A percentile compares a stretch with the other conserved stretches of the same genome.
These are phyloP conservation scores for Ganoderma sp. DNA, from an alignment of 1,284 basidiomycete species.

Conservation along the genomic window DNA sequence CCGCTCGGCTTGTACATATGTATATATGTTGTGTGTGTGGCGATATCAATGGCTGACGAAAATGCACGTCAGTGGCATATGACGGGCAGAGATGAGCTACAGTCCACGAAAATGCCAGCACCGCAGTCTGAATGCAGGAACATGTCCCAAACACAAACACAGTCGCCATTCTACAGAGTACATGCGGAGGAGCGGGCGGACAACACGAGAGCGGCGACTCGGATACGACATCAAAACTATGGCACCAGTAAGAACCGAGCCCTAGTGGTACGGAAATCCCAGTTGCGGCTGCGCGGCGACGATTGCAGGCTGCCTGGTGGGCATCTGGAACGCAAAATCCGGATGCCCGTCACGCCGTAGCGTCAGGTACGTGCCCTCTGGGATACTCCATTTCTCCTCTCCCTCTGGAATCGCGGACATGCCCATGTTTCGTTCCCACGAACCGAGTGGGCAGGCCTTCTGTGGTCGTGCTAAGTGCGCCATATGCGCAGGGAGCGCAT, in stretches of 20 bases:
- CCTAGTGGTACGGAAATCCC: neutral
- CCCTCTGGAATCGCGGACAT: constrained; percentile 5
- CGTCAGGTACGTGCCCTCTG: neutral
- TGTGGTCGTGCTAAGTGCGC: too few species aligned
- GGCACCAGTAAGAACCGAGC: neutral
- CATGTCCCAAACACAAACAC: too few species aligned
- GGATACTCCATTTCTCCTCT: constrained; percentile 16
- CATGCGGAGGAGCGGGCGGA: too few species aligned
- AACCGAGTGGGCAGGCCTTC: neutral
- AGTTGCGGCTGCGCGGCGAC: neutral
- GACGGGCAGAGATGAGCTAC: too few species aligned
- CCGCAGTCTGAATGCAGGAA: too few species aligned
- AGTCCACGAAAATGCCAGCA: too few species aligned
- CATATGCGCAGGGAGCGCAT: neutral
- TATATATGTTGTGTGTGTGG: too few species aligned
- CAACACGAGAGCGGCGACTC: too few species aligned
- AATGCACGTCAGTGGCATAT: too few species aligned
- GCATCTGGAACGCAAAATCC: constrained; percentile 15
- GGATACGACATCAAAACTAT: neutral
- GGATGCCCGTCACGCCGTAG: constrained; percentile 3
- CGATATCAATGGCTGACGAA: too few species aligned
- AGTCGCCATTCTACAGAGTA: too few species aligned
- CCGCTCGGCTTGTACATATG: too few species aligned
- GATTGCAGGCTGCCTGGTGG: neutral
- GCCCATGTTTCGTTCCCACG: constrained; percentile 14